These are phyloP conservation scores for Vanderwaltozyma tropicalis DNA, from an alignment of 805 yeast species.

Conservation along the genomic window DNA sequence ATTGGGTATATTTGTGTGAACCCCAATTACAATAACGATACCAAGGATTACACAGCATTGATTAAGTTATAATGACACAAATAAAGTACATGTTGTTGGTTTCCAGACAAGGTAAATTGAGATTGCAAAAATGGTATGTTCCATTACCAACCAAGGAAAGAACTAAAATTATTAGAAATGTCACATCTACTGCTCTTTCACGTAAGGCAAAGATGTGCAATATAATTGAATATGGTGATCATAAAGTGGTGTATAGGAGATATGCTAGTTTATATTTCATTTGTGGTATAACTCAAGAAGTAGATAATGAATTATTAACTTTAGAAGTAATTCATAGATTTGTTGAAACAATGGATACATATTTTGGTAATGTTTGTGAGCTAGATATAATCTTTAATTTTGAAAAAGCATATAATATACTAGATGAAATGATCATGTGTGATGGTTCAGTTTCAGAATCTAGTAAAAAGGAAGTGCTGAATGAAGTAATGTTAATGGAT, in stretches of 20 bases:
- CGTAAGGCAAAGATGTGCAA: slow-evolving; percentile 94
- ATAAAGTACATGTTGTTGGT: slow-evolving; percentile 70
- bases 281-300: slow-evolving; percentile 47
- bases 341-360: slow-evolving; percentile 93
- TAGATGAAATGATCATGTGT: slow-evolving; percentile 72
- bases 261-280: slow-evolving; percentile 90
- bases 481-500: slow-evolving; percentile 74
- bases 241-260: slow-evolving; percentile 77
- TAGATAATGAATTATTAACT: slow-evolving; percentile 74
- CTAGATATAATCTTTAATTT: slow-evolving; percentile 93
- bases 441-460: slow-evolving; percentile 86
- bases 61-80: slow-evolving; percentile 19
- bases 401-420: slow-evolving; percentile 81
- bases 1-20: too few species aligned
- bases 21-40: too few species aligned
- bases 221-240: slow-evolving; percentile 68
- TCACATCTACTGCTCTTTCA: slow-evolving; percentile 73
- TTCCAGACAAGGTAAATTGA: slow-evolving; percentile 90
- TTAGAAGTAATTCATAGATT: slow-evolving; percentile 83
- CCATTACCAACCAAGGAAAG: slow-evolving; percentile 80
- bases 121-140: slow-evolving; percentile 88
- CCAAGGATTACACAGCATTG: neutral
- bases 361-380: slow-evolving; percentile 93
- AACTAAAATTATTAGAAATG: slow-evolving; percentile 69
- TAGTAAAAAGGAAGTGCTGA: slow-evolving; percentile 67